Evolutionary conservation across 2,329 filamentous ascomycete species (phyloP).

Genomic region (Scleromitrula shiraiana): DNA sequence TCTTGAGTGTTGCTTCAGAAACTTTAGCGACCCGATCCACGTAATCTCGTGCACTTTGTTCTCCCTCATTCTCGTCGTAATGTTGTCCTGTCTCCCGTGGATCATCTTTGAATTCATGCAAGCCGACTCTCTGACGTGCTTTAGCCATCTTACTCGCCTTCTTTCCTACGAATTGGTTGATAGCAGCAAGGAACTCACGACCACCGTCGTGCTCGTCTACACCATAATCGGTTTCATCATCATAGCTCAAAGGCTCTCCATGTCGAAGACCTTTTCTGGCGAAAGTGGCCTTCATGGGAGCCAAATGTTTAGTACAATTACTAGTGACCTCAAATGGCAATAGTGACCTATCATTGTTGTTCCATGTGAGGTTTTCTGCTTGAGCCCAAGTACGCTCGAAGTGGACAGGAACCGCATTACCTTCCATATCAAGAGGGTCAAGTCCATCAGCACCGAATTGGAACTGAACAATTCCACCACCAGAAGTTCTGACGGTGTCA

Average conservation of each 20-base stretch:
- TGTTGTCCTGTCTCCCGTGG: constrained; percentile 24
- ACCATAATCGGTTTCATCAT: constrained; percentile 58
- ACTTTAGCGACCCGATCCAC: constrained; percentile 62
- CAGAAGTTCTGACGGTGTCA: constrained; percentile 86
- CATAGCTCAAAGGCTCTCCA: constrained; percentile 56
- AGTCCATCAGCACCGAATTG: constrained; percentile 94
- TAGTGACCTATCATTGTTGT: constrained; percentile 66
- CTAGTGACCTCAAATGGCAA: constrained; percentile 64
- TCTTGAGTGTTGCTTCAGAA: constrained; percentile 61
- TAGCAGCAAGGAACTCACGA: constrained; percentile 71
- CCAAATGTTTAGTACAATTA: constrained; percentile 60
- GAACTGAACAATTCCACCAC: constrained; percentile 86
- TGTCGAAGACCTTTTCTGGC: constrained; percentile 52
- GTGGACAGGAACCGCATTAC: constrained; percentile 81
- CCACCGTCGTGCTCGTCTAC: constrained; percentile 77
- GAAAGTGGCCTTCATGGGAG: constrained; percentile 58
- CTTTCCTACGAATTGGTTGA: constrained; percentile 63
- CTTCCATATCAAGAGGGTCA: constrained; percentile 97
- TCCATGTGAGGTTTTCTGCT: constrained; percentile 65
- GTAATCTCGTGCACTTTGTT: constrained; percentile 11
- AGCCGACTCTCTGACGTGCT: constrained; percentile 43
- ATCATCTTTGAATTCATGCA: constrained; percentile 37
- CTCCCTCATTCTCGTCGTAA: constrained; percentile 26
- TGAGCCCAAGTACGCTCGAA: constrained; percentile 90
- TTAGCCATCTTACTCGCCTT: constrained; percentile 53